A percentile compares a stretch with the other conserved stretches of the same genome.
Conservation (phyloP, 108 stramenopile genomes). For the Pinguiococcus pyrenoidosus region DNA sequence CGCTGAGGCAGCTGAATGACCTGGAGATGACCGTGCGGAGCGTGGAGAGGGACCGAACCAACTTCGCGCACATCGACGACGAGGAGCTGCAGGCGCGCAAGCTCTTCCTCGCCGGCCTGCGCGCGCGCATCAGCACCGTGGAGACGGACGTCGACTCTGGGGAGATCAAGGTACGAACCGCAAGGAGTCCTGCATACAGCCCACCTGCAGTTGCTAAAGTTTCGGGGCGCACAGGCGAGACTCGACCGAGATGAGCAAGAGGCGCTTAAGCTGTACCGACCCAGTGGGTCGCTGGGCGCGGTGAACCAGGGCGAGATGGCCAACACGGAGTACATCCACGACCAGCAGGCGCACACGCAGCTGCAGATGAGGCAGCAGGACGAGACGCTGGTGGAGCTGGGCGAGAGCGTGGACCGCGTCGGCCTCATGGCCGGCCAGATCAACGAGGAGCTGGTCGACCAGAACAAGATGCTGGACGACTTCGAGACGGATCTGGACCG, state of each 20-base stretch:
- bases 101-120: not conserved
- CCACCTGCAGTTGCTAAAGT: no score
- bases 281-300: no score
- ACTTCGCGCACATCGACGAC: not conserved
- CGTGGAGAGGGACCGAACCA: not conserved
- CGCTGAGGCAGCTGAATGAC: no score
- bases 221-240: not conserved
- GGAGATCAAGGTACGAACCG: no score
- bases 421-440: conserved; percentile 1
- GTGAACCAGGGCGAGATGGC: not conserved
- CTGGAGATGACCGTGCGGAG: no score
- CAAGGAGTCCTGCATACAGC: no score
- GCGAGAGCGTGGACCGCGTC: conserved; percentile 4
- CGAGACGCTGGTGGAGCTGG: conserved; percentile 1
- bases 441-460: conserved; percentile 2
- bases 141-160: not conserved
- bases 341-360: not conserved
- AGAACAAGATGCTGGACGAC: conserved; percentile 1
- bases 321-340: conserved; percentile 1
- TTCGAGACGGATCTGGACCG: conserved; percentile 4
- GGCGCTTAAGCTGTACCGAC: no score
- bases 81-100: not conserved
- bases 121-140: not conserved
- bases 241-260: not conserved
- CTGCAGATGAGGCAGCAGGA: conserved; percentile 1